Evolutionary conservation across 208 protist species (phyloP), one percentile per base, ranked within the genome.

Genomic region (Lotmaria passim): DNA sequence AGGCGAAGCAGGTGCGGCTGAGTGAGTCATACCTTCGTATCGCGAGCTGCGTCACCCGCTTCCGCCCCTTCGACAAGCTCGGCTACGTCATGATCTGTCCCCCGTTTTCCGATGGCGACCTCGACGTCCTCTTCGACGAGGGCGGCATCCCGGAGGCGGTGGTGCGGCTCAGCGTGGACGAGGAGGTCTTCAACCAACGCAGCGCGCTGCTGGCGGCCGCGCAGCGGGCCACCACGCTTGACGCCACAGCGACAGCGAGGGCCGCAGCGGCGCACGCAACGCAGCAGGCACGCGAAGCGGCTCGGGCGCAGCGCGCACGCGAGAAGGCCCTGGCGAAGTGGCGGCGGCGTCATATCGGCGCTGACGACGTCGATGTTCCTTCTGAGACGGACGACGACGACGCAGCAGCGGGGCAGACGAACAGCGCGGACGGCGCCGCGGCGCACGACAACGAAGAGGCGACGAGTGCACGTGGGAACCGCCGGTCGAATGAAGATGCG

Each of bases 281-380:
- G 26, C 62, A 77, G 65, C 38, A 15, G 55, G 19, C 23, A 39
- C 55, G 77, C 57, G 67, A 73, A 65, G 48, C 72, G 51, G 71
- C 69, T 3, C 57, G 68, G 2, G 57, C 73, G 46, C 43, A 71
- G 21, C 70, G 63, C 6, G 72, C 68, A n/a, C 79, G 82, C 44
- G 82, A 93, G 65, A 69, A 73, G 28, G 79, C 73, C 55, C 63
- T 96, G 75, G 71, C 69, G 15, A 84, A 87, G 64, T 97, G 93
- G 90, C 89, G 90, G 7, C 89, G 93, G 21, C 93, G 93, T n/a
- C 84, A 97, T 75, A 93, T 97, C 78, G 93, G 92, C 23, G 78
- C 47, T 11, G 75, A 96, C 64, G 89, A 95, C 75, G 67, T 74
- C n/a, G 67, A 83, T 17, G 38, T 39, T 11, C 44, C 66, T 0